Evolutionary conservation across 2,329 filamentous ascomycete genomes (phyloP).

Genomic region (Geosmithia putterillii): DNA sequence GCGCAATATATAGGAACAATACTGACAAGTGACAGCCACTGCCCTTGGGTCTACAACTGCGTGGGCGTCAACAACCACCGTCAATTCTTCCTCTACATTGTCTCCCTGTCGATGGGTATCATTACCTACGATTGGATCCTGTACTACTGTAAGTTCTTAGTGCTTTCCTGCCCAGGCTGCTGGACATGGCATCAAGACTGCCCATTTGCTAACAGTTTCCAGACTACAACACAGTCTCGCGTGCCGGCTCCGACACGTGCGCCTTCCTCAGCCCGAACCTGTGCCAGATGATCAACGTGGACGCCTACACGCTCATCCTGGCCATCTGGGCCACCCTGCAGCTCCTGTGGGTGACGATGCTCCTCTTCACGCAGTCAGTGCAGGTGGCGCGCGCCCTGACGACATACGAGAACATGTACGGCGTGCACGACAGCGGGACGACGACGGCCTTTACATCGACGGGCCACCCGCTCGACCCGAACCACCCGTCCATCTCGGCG

Average conservation of each 20-base stretch:
- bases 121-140: slow-evolving; percentile 58
- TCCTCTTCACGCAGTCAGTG: slow-evolving; percentile 83
- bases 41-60: slow-evolving; percentile 96
- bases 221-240: slow-evolving; percentile 53
- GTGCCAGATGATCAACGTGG: slow-evolving; percentile 66
- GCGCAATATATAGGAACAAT: background rate
- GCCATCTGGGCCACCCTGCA: slow-evolving; percentile 73
- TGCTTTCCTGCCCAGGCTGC: no score
- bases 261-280: slow-evolving; percentile 62
- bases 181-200: background rate
- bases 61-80: slow-evolving; percentile 92
- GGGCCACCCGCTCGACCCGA: slow-evolving; percentile 56
- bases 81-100: slow-evolving; percentile 85
- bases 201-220: background rate
- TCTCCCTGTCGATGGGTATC: slow-evolving; percentile 66
- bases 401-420: slow-evolving; percentile 93
- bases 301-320: slow-evolving; percentile 73
- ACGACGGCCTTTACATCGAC: slow-evolving; percentile 72
- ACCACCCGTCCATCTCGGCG: slow-evolving; percentile 50
- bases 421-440: slow-evolving; percentile 48
- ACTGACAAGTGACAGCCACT: slow-evolving; percentile 51
- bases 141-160: slow-evolving; percentile 54
- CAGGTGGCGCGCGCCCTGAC: slow-evolving; percentile 90
- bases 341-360: slow-evolving; percentile 93
- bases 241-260: slow-evolving; percentile 46